These are phyloP conservation scores for Magnolia sinica DNA, from an alignment of 164 flowering plant genomes.

Conservation along the genomic window DNA sequence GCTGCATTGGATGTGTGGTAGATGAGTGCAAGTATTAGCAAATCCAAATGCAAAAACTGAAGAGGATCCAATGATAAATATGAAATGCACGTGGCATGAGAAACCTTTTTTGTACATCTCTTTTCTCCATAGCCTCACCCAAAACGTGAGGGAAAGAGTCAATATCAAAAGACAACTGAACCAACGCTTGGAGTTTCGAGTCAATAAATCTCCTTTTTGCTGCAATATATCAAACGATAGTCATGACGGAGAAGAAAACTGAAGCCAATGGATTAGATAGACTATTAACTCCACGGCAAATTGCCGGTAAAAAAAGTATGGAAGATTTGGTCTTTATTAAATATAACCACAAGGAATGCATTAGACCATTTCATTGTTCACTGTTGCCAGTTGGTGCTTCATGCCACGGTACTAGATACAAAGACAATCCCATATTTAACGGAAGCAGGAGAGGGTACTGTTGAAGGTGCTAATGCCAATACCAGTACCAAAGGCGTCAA, in stretches of 20 bases:
- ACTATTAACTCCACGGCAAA: too few species aligned
- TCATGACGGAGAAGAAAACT: neutral
- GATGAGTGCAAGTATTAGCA: neutral
- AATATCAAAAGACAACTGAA: constrained; percentile 42
- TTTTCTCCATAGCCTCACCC: constrained; percentile 64
- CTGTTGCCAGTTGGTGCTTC: too few species aligned
- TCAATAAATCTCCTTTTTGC: constrained; percentile 76
- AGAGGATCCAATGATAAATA: neutral
- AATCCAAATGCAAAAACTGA: neutral
- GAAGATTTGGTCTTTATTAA: too few species aligned
- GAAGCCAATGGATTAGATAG: too few species aligned
- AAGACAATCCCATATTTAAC: too few species aligned
- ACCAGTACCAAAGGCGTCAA: too few species aligned
- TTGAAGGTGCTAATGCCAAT: too few species aligned
- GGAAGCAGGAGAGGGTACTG: too few species aligned
- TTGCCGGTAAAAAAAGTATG: too few species aligned
- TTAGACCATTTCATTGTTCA: too few species aligned
- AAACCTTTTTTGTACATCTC: constrained; percentile 83
- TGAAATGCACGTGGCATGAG: neutral
- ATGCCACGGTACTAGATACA: too few species aligned
- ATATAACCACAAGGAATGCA: too few species aligned
- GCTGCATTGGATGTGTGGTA: constrained; percentile 40
- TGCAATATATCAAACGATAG: constrained; percentile 32
- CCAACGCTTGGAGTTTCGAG: constrained; percentile 59
- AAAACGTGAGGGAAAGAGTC: constrained; percentile 62